Evolutionary conservation across 345 rosid genomes (phyloP).

Genomic region (Gossypium longicalyx): DNA sequence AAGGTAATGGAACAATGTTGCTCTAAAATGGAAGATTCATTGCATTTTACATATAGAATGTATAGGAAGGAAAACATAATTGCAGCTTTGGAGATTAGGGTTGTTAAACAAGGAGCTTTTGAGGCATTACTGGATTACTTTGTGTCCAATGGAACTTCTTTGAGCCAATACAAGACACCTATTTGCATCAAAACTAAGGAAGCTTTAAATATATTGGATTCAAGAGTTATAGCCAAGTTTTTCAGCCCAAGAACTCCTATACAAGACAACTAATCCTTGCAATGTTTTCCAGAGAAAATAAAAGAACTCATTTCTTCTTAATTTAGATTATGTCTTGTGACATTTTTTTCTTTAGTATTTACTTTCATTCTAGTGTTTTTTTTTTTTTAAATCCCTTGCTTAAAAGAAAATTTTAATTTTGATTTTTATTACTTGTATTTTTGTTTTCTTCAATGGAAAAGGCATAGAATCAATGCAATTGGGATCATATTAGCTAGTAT

Average conservation of each 20-base stretch:
- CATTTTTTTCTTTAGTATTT: neutral
- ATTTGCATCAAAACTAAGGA: constrained; percentile 53
- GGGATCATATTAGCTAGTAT: too few relatives aligned
- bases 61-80: constrained; percentile 43
- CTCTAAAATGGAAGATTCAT: constrained; percentile 39
- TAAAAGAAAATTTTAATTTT: neutral
- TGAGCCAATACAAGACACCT: constrained; percentile 64
- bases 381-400: neutral
- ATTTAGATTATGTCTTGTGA: neutral
- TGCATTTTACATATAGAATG: constrained; percentile 42
- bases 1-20: constrained; percentile 51
- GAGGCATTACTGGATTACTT: constrained; percentile 68
- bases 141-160: constrained; percentile 71
- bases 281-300: too few relatives aligned
- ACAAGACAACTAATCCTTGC: neutral
- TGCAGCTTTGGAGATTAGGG: constrained; percentile 27
- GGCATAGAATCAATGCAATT: too few relatives aligned
- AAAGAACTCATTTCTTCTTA: neutral
- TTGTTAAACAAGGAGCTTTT: constrained; percentile 49
- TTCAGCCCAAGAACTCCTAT: constrained; percentile 37
- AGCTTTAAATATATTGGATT: constrained; percentile 48
- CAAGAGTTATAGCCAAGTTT: constrained; percentile 59
- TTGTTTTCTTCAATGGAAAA: too few relatives aligned
- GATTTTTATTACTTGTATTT: too few relatives aligned
- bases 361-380: neutral